Conservation (phyloP, 2,329 filamentous ascomycete species). For the Cercospora citrullina region DNA sequence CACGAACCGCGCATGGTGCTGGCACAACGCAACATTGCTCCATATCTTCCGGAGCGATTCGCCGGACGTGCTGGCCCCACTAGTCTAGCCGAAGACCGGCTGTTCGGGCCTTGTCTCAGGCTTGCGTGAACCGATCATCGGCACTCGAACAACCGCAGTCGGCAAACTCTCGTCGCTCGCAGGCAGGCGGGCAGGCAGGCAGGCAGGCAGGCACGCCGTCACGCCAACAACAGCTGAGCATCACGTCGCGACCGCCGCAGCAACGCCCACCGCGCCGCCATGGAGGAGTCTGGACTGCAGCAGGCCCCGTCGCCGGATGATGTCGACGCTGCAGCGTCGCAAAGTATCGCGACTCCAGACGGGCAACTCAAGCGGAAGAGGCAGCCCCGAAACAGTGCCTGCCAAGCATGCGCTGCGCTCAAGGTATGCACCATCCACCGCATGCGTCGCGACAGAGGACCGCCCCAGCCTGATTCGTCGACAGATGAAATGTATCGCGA, state of each 20-base stretch:
- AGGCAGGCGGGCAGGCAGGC: background rate
- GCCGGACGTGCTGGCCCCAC: background rate
- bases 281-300: conserved; percentile 2
- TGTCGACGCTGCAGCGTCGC: background rate
- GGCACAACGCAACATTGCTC: background rate
- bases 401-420: conserved; percentile 31
- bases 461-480: conserved; percentile 9
- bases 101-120: background rate
- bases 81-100: background rate
- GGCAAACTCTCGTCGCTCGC: background rate
- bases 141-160: background rate
- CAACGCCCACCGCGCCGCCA: background rate
- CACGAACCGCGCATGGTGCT: background rate
- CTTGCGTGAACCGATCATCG: background rate
- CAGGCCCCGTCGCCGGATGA: conserved; percentile 4
- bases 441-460: background rate
- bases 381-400: conserved; percentile 34
- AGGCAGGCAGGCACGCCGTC: background rate
- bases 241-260: background rate
- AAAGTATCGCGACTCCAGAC: conserved; percentile 16
- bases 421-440: conserved; percentile 27
- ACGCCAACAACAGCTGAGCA: background rate
- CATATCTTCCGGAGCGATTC: background rate
- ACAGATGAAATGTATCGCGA: conserved; percentile 24
- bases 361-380: conserved; percentile 30